Base-by-base conservation (phyloP, 768 basidiomycete genomes). In the Daedaleopsis nitida region DNA sequence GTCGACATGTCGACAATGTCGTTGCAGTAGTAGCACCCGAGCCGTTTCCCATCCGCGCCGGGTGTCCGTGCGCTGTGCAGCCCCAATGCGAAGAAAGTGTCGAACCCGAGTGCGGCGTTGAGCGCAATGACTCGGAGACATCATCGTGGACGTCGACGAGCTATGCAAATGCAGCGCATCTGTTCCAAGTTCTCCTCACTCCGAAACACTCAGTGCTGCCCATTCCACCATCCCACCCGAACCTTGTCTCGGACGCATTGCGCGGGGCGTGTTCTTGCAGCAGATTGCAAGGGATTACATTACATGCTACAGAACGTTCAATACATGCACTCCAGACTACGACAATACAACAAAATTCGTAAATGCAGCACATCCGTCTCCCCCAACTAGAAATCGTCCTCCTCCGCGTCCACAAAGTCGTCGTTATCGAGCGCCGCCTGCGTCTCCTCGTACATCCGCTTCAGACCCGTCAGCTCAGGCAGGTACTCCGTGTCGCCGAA, bases 21-120 rank as follows among this genome's bases (percentile, higher is more conserved):
- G 68, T 98, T 98, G 75, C 97, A 99, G 72, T 94, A 99, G 72
- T 99, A 98, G 70, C 97, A 99, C 4, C 97, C 96, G 35, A 99
- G 77, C 13, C 81, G 73, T 13, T 63, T 65, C 2, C 70, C 69
- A 12, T 76, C 75, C 32, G 77, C 63, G 14, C 69, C 70, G 59
- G 65, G 71, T 62, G 68, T 71, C 47, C 89, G 84, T 5, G 87
- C 81, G 3, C 96, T 96, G 69, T 98, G 96, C 1, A 97, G 85
- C 96, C n/a, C n/a, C n/a, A n/a, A 98, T 98, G 16, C 96, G 43
- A 99, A 83, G 78, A 87, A 98, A 0, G 91, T 92, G 64, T 98
- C 97, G 69, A 98, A 99, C 0, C 96, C 96, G 5, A 98, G 78
- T 0, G 97, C 96, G 0, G 92, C 93, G 67, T 98, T 98, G 72